Evolutionary conservation across 805 yeast genomes (phyloP).

Genomic region (Ogataea dorogensis): DNA sequence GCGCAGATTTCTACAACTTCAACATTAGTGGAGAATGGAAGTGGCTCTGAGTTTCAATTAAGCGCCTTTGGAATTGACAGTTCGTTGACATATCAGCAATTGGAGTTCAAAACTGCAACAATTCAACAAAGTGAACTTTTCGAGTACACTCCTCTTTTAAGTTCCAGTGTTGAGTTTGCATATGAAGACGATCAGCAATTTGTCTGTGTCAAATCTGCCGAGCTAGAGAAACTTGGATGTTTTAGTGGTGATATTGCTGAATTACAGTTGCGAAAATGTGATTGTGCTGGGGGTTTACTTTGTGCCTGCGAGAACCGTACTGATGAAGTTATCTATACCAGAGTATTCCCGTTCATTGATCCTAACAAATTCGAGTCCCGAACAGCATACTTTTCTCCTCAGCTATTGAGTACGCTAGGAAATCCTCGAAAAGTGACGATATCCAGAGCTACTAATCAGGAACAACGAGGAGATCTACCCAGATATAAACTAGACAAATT

Average conservation of each 20-base stretch:
- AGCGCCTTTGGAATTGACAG: constrained; percentile 19
- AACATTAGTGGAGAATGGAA: constrained; percentile 10
- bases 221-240: constrained; percentile 55
- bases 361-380: constrained; percentile 48
- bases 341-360: constrained; percentile 60
- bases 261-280: constrained; percentile 22
- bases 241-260: constrained; percentile 68
- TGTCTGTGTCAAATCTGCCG: constrained; percentile 47
- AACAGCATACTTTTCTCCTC: constrained; percentile 59
- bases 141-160: constrained; percentile 19
- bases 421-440: constrained; percentile 29
- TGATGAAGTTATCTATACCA: constrained; percentile 29
- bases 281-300: constrained; percentile 17
- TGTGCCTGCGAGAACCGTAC: constrained; percentile 19
- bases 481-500: constrained; percentile 21
- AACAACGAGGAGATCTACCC: constrained; percentile 23
- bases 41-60: constrained; percentile 13
- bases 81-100: constrained; percentile 14
- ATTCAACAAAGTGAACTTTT: constrained; percentile 13
- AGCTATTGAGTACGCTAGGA: constrained; percentile 50
- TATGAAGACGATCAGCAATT: constrained; percentile 47
- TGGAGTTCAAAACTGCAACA: constrained; percentile 12
- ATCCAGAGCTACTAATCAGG: constrained; percentile 17
- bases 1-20: constrained; percentile 11
- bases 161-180: constrained; percentile 19